Conservation (phyloP, 164 flowering plant genomes). For the Berberis thunbergii region DNA sequence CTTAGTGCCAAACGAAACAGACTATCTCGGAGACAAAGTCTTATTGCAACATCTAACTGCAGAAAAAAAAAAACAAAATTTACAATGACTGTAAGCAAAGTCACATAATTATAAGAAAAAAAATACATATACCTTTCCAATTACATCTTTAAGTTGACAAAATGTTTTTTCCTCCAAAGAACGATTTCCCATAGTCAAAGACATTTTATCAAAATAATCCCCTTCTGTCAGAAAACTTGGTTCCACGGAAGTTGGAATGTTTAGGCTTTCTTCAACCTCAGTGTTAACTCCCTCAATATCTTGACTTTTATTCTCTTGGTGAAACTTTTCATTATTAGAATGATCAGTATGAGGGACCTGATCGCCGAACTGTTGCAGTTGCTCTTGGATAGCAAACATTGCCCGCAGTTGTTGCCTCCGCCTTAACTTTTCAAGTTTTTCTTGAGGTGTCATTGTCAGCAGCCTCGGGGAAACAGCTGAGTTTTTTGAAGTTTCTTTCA, state of each 20-base stretch:
- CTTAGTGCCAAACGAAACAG: conserved; percentile 78
- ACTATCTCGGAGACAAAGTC: conserved; percentile 76
- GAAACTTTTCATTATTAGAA: conserved; percentile 17
- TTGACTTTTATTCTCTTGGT: conserved; percentile 24
- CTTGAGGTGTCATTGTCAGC: conserved; percentile 72
- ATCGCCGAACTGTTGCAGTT: conserved; percentile 53
- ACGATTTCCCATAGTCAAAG: conserved; percentile 27
- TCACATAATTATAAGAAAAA: not conserved
- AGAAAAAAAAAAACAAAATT: conserved; percentile 8
- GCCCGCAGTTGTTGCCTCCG: conserved; percentile 85
- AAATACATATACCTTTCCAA: conserved; percentile 40
- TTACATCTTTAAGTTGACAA: conserved; percentile 55
- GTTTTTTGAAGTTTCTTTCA: conserved; percentile 16
- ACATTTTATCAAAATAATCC: conserved; percentile 38
- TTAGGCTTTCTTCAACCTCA: conserved; percentile 32
- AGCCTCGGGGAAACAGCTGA: conserved; percentile 20
- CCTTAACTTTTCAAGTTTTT: conserved; percentile 81
- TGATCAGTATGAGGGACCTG: conserved; percentile 23
- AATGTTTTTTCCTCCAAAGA: conserved; percentile 48
- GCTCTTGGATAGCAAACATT: conserved; percentile 78
- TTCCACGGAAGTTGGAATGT: conserved; percentile 20
- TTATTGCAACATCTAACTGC: conserved; percentile 65
- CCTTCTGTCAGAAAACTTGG: conserved; percentile 34
- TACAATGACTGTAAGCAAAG: not conserved
- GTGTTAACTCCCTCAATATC: conserved; percentile 21